A percentile compares a stretch with the other conserved stretches of the same genome.
phyloP scores from a whole-genome alignment of 2,329 filamentous ascomycete species.

The Colletotrichum eleusines region DNA sequence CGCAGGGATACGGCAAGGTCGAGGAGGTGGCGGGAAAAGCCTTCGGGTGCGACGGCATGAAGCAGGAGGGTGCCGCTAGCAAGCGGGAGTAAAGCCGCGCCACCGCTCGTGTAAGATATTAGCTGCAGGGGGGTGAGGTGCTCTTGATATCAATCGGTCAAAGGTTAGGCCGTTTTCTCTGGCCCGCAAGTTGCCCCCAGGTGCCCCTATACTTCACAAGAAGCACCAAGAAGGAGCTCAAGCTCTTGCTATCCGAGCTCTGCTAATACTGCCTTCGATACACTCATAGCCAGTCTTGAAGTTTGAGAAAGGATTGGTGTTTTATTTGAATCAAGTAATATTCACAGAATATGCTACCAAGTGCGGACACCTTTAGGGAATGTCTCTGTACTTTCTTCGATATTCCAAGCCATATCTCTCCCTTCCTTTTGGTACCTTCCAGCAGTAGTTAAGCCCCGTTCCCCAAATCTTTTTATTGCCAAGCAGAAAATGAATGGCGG shows the following conservation, averaged over 20 bases:
- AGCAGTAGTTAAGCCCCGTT: not conserved
- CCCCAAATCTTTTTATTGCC: accelerated
- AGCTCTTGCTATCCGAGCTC: too few relatives aligned
- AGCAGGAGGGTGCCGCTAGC: conserved; percentile 69
- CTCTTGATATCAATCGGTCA: too few relatives aligned
- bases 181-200: too few relatives aligned
- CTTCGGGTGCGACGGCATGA: conserved; percentile 78
- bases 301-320: too few relatives aligned
- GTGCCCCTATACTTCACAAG: too few relatives aligned
- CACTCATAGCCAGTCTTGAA: not conserved
- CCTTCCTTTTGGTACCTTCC: not conserved
- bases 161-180: too few relatives aligned
- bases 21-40: conserved; percentile 75
- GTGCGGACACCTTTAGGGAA: not conserved
- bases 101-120: not conserved
- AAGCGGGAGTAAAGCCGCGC: conserved; percentile 47
- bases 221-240: too few relatives aligned
- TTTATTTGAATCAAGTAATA: not conserved
- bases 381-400: not conserved
- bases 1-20: conserved; percentile 69
- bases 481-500: not conserved
- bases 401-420: not conserved
- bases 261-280: not conserved
- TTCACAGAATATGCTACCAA: too few relatives aligned
- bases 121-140: not conserved